These are phyloP conservation scores for Porcisia hertigi DNA, from an alignment of 208 protist genomes.

Conservation along the genomic window DNA sequence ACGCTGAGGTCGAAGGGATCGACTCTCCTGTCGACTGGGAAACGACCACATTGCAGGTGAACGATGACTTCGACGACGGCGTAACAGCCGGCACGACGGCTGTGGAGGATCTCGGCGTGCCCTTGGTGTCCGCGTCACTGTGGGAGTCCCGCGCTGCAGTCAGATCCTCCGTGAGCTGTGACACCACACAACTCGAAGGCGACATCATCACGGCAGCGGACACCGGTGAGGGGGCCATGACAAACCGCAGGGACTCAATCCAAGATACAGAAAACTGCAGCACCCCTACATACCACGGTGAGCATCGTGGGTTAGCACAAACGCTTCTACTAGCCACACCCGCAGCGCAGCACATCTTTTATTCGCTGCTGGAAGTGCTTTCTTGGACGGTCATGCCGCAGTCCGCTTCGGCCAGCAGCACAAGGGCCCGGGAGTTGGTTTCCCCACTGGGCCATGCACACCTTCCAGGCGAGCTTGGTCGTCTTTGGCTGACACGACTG, in stretches of 20 bases:
- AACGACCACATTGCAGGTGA: neutral
- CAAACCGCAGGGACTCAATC: neutral
- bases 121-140: neutral
- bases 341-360: conserved; percentile 50
- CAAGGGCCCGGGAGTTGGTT: neutral
- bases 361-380: conserved; percentile 56
- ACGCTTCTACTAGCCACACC: conserved; percentile 25
- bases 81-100: neutral
- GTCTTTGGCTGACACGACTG: conserved; percentile 9
- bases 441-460: neutral
- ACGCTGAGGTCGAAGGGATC: neutral
- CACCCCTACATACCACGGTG: neutral
- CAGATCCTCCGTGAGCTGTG: neutral
- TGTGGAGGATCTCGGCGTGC: neutral
- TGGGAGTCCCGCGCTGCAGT: conserved; percentile 15
- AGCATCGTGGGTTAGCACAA: neutral
- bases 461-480: neutral
- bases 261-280: neutral
- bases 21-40: neutral
- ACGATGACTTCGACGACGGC: neutral
- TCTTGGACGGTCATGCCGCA: conserved; percentile 22
- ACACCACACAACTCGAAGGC: neutral
- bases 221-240: neutral
- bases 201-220: neutral
- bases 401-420: neutral